Evolutionary conservation across 305 asterid genomes (phyloP), one percentile per base, ranked within the genome.

Genomic region (Rubia balearica): DNA sequence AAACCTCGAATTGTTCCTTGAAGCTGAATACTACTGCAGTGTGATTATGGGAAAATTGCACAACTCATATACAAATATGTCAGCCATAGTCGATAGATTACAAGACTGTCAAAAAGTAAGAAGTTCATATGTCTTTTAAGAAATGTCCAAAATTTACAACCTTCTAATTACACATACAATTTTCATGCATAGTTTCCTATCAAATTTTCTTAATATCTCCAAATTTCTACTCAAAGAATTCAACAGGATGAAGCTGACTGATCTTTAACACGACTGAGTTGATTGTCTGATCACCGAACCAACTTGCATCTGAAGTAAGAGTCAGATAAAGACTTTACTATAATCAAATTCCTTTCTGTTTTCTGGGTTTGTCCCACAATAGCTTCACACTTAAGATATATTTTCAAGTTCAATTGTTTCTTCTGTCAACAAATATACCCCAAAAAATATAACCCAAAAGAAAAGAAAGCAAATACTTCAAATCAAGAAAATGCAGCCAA

Each of bases 321-420:
- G n/a, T 62, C 21, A 62, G 62, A 61, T 61, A 19, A 61, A 61
- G 65, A 17, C 65, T 61, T 61, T 57, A 61, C 40, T 22, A 61
- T 11, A 22, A 57, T 22, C 45, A 30, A 6, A 36, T 33, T 62
- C 19, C n/a, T 22, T 62, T 36, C 36, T 30, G 36, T 0, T 30
- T 30, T 30, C 2, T 3, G 1, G 36, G 4, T 30, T 30, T 30
- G 36, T n/a, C n/a, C n/a, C n/a, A n/a, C 1, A 1, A 3, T 3
- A 30, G 2, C 36, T 30, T 30, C 3, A 30, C 2, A 30, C 1
- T 30, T 30, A 30, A 30, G 36, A 3, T 30, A 30, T 3, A n/a
- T n/a, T n/a, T 30, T 3, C 36, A 30, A 30, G 2, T 30, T 0
- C 2, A 3, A 30, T n/a, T n/a, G n/a, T n/a, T n/a, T n/a, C n/a